phyloP scores from a whole-genome alignment of 2,329 filamentous ascomycete species.

The Cytospora piceicola region DNA sequence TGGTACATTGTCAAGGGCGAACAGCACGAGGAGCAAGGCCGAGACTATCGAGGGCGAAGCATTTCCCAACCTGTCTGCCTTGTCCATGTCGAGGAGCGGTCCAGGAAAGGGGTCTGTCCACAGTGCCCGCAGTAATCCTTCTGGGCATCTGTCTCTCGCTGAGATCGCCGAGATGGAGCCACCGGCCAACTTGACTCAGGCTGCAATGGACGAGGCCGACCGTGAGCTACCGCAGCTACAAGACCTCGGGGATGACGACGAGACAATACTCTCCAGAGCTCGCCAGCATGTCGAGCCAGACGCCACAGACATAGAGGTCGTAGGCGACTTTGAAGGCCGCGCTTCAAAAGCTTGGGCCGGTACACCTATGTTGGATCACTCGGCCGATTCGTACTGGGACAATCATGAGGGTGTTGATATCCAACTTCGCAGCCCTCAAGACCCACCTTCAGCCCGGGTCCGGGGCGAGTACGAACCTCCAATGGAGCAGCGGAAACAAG shows the following conservation, averaged over 20 bases:
- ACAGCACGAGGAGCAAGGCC: conserved; percentile 39
- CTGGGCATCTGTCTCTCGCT: conserved; percentile 55
- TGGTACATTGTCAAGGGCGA: conserved; percentile 33
- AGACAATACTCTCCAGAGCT: conserved; percentile 41
- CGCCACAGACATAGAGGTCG: conserved; percentile 30
- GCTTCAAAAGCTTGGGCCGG: conserved; percentile 19
- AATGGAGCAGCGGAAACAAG: conserved; percentile 49
- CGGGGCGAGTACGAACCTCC: conserved; percentile 31
- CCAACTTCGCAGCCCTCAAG: conserved; percentile 23
- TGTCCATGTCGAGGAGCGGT: conserved; percentile 53
- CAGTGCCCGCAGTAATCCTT: conserved; percentile 47
- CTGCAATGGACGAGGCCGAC: conserved; percentile 60
- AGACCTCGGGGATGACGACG: conserved; percentile 44
- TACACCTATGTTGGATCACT: conserved; percentile 32
- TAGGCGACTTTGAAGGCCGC: conserved; percentile 28
- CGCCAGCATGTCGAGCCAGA: conserved; percentile 43
- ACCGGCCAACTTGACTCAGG: conserved; percentile 52
- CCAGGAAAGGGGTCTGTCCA: conserved; percentile 55
- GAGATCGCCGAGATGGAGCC: conserved; percentile 62
- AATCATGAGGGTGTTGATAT: conserved; percentile 13
- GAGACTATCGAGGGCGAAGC: conserved; percentile 44
- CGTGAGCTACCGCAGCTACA: conserved; percentile 41
- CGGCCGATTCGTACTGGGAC: conserved; percentile 27
- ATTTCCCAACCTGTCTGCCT: conserved; percentile 32
- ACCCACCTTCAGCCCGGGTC: conserved; percentile 27